Conservation (phyloP, 2,329 filamentous ascomycete species). For the Cryphonectria parasitica region DNA sequence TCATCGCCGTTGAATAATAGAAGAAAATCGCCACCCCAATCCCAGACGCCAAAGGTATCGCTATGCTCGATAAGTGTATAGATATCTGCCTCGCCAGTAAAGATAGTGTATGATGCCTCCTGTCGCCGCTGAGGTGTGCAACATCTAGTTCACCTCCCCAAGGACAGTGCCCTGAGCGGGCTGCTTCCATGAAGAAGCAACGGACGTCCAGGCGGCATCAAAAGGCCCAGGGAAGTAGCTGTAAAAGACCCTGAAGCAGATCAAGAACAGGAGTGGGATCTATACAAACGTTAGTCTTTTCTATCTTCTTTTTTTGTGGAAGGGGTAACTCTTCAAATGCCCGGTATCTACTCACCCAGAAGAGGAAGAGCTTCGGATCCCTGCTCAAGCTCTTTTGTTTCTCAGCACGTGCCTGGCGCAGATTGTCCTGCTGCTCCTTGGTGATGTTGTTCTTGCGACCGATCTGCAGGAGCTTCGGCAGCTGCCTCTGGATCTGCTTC, state of each 20-base stretch:
- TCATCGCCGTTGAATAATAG: background rate
- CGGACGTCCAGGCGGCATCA: conserved; percentile 1
- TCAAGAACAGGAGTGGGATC: conserved; percentile 27
- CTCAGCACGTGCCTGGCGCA: conserved; percentile 63
- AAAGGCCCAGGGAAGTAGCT: conserved; percentile 1
- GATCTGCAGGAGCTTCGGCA: conserved; percentile 57
- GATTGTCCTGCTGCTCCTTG: conserved; percentile 66
- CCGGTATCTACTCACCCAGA: conserved; percentile 59
- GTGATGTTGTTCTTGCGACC: conserved; percentile 67
- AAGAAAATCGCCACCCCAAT: background rate
- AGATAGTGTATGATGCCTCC: background rate
- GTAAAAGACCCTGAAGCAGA: conserved; percentile 11
- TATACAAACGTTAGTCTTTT: conserved; percentile 7
- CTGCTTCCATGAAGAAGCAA: background rate
- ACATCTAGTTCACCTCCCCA: background rate
- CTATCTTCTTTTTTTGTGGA: too few species aligned
- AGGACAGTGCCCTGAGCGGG: background rate
- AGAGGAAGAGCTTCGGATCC: conserved; percentile 69
- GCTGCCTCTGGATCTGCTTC: conserved; percentile 36
- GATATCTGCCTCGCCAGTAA: background rate
- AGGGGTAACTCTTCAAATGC: background rate
- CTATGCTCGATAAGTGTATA: background rate
- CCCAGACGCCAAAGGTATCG: background rate
- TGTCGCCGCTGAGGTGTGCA: background rate
- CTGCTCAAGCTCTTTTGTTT: conserved; percentile 66